A percentile compares a stretch with the other conserved stretches of the same genome.
phyloP scores from a whole-genome alignment of 331 rosid genomes.

The Malus hybrid region DNA sequence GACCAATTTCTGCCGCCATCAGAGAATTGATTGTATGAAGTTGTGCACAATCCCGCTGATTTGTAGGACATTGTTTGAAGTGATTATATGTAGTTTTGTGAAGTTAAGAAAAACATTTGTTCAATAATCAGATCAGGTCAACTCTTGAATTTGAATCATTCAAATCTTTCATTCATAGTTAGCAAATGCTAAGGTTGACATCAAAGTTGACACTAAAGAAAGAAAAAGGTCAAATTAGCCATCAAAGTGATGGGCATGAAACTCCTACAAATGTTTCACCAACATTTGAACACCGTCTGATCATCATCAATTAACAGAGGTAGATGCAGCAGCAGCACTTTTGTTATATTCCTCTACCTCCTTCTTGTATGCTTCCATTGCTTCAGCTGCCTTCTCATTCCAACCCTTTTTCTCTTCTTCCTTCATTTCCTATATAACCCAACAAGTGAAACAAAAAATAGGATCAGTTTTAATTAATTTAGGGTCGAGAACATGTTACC shows the following conservation, averaged over 20 bases:
- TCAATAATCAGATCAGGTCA: no score
- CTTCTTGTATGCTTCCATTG: constrained; percentile 80
- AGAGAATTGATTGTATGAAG: no score
- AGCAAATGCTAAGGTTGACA: not conserved
- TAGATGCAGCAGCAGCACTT: constrained; percentile 26
- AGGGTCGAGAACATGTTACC: not conserved
- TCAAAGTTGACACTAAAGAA: no score
- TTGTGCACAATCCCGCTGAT: no score
- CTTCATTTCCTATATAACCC: constrained; percentile 50
- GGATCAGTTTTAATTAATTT: not conserved
- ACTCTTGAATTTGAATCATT: not conserved
- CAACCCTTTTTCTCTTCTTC: constrained; percentile 60
- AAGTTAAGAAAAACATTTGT: no score
- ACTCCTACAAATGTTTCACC: not conserved
- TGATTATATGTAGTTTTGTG: no score
- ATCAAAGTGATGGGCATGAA: not conserved
- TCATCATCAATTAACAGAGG: not conserved
- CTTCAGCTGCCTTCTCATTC: constrained; percentile 69
- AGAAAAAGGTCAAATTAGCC: not conserved
- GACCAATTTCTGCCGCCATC: not conserved
- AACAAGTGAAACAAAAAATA: not conserved
- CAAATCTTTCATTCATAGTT: not conserved
- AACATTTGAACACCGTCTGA: constrained; percentile 20
- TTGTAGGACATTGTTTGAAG: no score
- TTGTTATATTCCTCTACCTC: constrained; percentile 69